Conservation (phyloP, 257 asterid genomes). For the Sherardia arvensis region DNA sequence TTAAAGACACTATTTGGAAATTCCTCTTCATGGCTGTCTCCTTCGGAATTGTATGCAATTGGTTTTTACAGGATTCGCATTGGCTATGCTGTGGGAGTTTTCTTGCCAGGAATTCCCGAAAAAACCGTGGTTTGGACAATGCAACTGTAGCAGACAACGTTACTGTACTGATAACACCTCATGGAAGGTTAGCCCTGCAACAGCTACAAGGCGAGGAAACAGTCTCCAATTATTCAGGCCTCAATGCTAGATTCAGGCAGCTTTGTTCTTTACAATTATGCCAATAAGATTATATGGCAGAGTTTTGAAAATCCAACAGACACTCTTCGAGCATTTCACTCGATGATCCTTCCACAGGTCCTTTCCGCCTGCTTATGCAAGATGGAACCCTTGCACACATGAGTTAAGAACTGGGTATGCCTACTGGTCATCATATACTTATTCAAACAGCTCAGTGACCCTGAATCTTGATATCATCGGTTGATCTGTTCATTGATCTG, state of each 20-base stretch:
- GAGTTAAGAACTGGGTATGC: background rate
- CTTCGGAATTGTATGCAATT: constrained; percentile 17
- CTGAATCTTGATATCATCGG: constrained; percentile 32
- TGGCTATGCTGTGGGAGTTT: background rate
- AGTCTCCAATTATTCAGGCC: constrained; percentile 16
- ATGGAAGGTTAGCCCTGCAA: constrained; percentile 31
- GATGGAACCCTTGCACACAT: constrained; percentile 55
- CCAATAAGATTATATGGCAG: constrained; percentile 30
- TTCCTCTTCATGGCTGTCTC: constrained; percentile 20
- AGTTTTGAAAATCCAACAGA: constrained; percentile 19
- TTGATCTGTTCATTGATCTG: too few relatives aligned
- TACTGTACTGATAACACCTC: constrained; percentile 14
- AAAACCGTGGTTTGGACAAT: constrained; percentile 26
- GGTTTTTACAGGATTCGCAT: constrained; percentile 13
- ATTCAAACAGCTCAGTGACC: background rate
- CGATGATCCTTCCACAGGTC: constrained; percentile 19
- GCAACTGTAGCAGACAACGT: constrained; percentile 10
- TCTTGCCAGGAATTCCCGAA: background rate
- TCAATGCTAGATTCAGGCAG: constrained; percentile 49
- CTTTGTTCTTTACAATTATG: constrained; percentile 32
- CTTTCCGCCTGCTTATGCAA: constrained; percentile 39
- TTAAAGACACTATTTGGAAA: constrained; percentile 25
- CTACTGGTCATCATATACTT: constrained; percentile 9
- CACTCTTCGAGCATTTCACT: constrained; percentile 38
- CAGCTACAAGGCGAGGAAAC: constrained; percentile 1